These are phyloP conservation scores for Pythium utonaiense DNA, from an alignment of 352 stramenopile genomes.

Conservation along the genomic window DNA sequence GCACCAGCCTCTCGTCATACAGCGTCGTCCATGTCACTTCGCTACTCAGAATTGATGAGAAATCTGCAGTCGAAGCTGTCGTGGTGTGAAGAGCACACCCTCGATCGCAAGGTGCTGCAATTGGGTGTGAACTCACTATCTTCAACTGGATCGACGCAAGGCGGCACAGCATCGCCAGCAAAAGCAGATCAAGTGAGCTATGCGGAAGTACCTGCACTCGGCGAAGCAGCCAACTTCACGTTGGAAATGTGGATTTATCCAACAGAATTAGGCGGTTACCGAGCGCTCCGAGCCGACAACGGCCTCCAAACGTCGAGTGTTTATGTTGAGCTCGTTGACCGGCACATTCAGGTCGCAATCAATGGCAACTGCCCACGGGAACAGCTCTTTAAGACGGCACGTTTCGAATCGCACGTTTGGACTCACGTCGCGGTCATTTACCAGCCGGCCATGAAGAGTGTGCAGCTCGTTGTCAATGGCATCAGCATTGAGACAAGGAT, in stretches of 20 bases:
- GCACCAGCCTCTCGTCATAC: conserved; percentile 38
- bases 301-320: conserved; percentile 63
- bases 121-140: conserved; percentile 45
- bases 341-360: conserved; percentile 64
- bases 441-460: conserved; percentile 16
- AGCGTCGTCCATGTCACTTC: conserved; percentile 65
- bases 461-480: conserved; percentile 63
- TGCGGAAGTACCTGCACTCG: conserved; percentile 58
- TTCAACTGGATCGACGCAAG: conserved; percentile 9
- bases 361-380: conserved; percentile 72
- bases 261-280: conserved; percentile 53
- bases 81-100: conserved; percentile 28
- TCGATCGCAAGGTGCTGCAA: conserved; percentile 54
- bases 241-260: conserved; percentile 83
- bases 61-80: conserved; percentile 61
- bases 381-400: conserved; percentile 49
- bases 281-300: conserved; percentile 72
- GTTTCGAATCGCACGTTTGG: conserved; percentile 65
- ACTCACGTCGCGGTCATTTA: conserved; percentile 67
- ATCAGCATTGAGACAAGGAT: conserved; percentile 25
- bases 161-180: conserved; percentile 10
- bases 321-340: conserved; percentile 69
- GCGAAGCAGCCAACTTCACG: conserved; percentile 61
- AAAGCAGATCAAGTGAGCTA: conserved; percentile 65
- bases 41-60: conserved; percentile 72